Base-by-base conservation (phyloP, 2,329 filamentous ascomycete species). In the Fusarium xyrophilum region DNA sequence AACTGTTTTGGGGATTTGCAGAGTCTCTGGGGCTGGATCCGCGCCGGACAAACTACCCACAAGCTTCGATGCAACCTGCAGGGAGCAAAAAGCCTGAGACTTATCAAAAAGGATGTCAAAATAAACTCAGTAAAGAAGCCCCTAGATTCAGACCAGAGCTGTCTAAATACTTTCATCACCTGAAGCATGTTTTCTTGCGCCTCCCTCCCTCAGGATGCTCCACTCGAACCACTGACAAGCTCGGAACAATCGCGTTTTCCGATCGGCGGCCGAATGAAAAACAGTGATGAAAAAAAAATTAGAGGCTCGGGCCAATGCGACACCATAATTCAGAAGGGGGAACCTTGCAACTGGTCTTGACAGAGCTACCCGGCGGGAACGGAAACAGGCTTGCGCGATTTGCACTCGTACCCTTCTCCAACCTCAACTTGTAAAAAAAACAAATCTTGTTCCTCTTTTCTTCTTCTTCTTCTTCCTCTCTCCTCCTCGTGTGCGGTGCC, bases 1-100 rank as follows among this genome's bases (percentile, higher is more conserved):
- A 79, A 80, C 21, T 81, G 79, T 50, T 81, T 80, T 57, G 76
- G 75, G 1, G 74, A 72, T 23, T 35, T 72, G 7, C 69, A 72
- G 44, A 72, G 70, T 47, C 44, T 47, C 44, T 72, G 5, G 69
- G 69, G 3, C 35, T 72, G 28, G 69, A 72, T 38, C n/a, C n/a
- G n/a, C n/a, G n/a, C n/a, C n/a, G n/a, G n/a, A n/a, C n/a, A n/a
- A n/a, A n/a, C n/a, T n/a, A n/a, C n/a, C n/a, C n/a, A n/a, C n/a
- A n/a, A n/a, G n/a, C n/a, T n/a, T n/a, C n/a, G n/a, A 46, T 36
- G 7, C 27, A 35, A 60, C 36, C 25, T 69, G n/a, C 65, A 39
- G 35, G 7, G 36, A n/a, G 19, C 36, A 14, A 38, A 38, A 14
- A 38, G 12, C 19, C 12, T n/a, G 35, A 14, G n/a, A 14, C 36